Base-by-base conservation (phyloP, 441 rosid species). In the Flueggea neowawraea region DNA sequence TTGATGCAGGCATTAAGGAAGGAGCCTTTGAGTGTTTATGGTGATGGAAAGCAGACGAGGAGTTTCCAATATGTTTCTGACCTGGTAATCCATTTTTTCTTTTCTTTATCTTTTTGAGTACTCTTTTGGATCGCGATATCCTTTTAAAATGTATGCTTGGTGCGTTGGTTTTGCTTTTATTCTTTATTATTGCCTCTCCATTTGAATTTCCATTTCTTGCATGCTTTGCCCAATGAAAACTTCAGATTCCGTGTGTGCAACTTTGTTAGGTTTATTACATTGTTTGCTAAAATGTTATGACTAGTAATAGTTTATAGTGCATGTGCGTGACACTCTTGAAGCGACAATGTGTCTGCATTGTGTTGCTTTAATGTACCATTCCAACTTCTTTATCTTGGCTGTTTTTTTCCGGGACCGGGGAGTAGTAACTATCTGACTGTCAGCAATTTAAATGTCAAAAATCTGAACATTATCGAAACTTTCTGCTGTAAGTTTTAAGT, bases 31-130 rank as follows among this genome's bases (percentile, higher is more conserved):
- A 86, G 94, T 31, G 98, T 92, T 10, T 92, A 92, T 77, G 96
- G 98, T 31, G 95, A 92, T 67, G 98, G 98, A 65, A 92, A 87
- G 79, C 98, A 92, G 78, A 92, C 98, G 13, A 89, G 95, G 85
- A 92, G 98, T 75, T 92, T 92, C 81, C 98, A 92, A 73, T 92
- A 67, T 75, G 95, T 92, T 67, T 92, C 98, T 72, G 97, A 91
- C 75, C 72, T 91, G 96, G 97, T 91, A 77, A 68, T 53, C 9
- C 11, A 53, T 16, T 17, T 9, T 16, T 31, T 6, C 54, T 17
- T 8, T 17, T 12, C 16, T 39, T 44, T 54, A 52, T 56, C 17
- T 28, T 54, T 50, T 31, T 22, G 28, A 22, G 2, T 22, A 22
- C 28, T 22, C 28, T 22, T 22, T 22, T 22, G 1, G 28, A 22